These are phyloP conservation scores for Neoascochyta sp. DNA, from an alignment of 2,329 filamentous ascomycete genomes.

Conservation along the genomic window DNA sequence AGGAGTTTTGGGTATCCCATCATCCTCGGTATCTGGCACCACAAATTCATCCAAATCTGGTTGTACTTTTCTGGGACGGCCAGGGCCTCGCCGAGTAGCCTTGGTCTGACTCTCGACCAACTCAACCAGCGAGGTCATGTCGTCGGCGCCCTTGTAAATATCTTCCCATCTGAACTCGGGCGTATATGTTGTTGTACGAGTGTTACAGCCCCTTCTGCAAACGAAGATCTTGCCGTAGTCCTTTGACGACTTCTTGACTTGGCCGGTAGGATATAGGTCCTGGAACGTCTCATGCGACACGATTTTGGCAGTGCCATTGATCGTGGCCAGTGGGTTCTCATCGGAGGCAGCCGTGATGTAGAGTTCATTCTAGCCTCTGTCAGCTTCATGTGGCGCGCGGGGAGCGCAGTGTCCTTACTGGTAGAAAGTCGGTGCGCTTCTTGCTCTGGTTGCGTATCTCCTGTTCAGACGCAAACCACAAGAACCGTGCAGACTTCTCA, in stretches of 20 bases:
- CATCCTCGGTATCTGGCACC: constrained; percentile 40
- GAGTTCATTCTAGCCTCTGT: constrained; percentile 67
- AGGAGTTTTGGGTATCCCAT: constrained; percentile 43
- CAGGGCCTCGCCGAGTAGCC: constrained; percentile 56
- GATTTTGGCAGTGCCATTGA: constrained; percentile 83
- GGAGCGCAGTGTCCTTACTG: constrained; percentile 44
- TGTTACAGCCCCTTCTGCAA: constrained; percentile 85
- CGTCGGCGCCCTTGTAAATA: constrained; percentile 65
- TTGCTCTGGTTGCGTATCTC: constrained; percentile 81
- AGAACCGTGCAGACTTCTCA: constrained; percentile 76
- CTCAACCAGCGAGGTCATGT: constrained; percentile 63
- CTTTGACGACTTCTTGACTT: constrained; percentile 66
- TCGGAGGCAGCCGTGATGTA: constrained; percentile 89
- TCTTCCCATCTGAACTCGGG: constrained; percentile 92
- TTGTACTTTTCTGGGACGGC: constrained; percentile 27
- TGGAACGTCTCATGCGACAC: constrained; percentile 69
- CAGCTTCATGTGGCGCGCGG: constrained; percentile 6
- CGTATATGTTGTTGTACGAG: constrained; percentile 83
- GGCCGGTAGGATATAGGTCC: constrained; percentile 67
- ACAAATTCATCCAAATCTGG: constrained; percentile 47
- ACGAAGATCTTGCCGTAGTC: constrained; percentile 84
- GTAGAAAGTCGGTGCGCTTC: constrained; percentile 74
- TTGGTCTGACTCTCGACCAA: constrained; percentile 71
- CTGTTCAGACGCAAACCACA: constrained; percentile 93
- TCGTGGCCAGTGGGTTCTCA: constrained; percentile 77